These are phyloP conservation scores for Phaseolus lunatus DNA, from an alignment of 306 rosid genomes.

Conservation along the genomic window DNA sequence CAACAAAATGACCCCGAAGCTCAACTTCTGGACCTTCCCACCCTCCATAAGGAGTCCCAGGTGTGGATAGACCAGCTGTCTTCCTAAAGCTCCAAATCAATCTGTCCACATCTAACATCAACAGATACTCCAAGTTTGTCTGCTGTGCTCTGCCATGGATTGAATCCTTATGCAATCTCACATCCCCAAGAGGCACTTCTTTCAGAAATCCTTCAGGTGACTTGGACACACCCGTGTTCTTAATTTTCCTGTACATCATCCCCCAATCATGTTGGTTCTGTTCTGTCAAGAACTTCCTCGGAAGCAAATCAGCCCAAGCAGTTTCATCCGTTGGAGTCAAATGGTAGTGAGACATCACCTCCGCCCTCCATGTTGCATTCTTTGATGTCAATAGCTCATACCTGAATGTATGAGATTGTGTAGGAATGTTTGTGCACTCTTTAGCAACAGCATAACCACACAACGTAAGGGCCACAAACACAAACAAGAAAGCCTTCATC, in stretches of 20 bases:
- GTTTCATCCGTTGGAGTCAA: slow-evolving; percentile 79
- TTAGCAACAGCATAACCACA: slow-evolving; percentile 49
- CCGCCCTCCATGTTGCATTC: slow-evolving; percentile 68
- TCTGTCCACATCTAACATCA: slow-evolving; percentile 77
- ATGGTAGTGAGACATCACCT: slow-evolving; percentile 71
- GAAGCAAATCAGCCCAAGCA: slow-evolving; percentile 71
- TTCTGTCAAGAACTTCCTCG: slow-evolving; percentile 67
- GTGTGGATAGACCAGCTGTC: slow-evolving; percentile 77
- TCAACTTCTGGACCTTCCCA: slow-evolving; percentile 71
- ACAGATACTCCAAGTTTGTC: slow-evolving; percentile 78
- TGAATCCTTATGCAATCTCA: slow-evolving; percentile 66
- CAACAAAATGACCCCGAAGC: slow-evolving; percentile 96
- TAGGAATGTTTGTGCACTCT: slow-evolving; percentile 74
- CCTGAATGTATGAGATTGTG: slow-evolving; percentile 68
- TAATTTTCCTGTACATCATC: slow-evolving; percentile 65
- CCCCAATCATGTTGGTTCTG: slow-evolving; percentile 67
- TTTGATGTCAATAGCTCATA: slow-evolving; percentile 52
- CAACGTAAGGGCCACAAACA: slow-evolving; percentile 39
- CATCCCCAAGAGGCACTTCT: slow-evolving; percentile 74
- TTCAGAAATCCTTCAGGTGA: slow-evolving; percentile 61
- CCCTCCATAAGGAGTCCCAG: slow-evolving; percentile 68
- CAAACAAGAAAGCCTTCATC: slow-evolving; percentile 51
- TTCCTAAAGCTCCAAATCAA: slow-evolving; percentile 86
- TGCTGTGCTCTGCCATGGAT: slow-evolving; percentile 68
- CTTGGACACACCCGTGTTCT: slow-evolving; percentile 44